phyloP scores from a whole-genome alignment of 108 stramenopile genomes.

The Nitzschia putrida region DNA sequence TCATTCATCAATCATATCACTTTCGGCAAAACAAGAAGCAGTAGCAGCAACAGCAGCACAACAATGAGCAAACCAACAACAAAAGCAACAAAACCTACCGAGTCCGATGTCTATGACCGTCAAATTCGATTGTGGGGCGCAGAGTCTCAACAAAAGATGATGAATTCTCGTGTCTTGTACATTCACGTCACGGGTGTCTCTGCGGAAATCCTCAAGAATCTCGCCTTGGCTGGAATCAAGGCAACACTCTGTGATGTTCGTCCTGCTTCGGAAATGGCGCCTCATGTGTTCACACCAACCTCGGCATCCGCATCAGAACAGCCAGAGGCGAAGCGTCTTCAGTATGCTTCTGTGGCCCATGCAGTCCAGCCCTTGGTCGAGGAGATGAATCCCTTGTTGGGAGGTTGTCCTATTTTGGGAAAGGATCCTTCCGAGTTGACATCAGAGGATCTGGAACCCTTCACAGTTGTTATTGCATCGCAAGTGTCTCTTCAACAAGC shows the following conservation, averaged over 20 bases:
- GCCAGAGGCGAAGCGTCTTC: conserved; percentile 30
- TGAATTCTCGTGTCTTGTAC: conserved; percentile 85
- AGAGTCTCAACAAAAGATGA: conserved; percentile 93
- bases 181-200: conserved; percentile 82
- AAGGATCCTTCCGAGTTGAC: conserved; percentile 47
- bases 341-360: conserved; percentile 58
- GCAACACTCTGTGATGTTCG: conserved; percentile 83
- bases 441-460: conserved; percentile 60
- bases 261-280: conserved; percentile 21
- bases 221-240: conserved; percentile 87
- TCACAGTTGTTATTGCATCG: conserved; percentile 84
- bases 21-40: neutral
- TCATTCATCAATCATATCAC: neutral
- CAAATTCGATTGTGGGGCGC: conserved; percentile 97
- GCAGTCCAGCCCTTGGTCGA: conserved; percentile 76
- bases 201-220: conserved; percentile 90
- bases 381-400: conserved; percentile 90
- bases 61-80: neutral
- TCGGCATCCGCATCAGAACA: neutral
- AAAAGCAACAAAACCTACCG: neutral
- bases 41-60: neutral
- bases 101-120: conserved; percentile 73
- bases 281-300: conserved; percentile 28
- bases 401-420: conserved; percentile 69
- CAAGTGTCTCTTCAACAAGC: conserved; percentile 53